A percentile compares a stretch with the other conserved stretches of the same genome.
Conservation (phyloP, 345 rosid species). For the Citrus mangshanensis region DNA sequence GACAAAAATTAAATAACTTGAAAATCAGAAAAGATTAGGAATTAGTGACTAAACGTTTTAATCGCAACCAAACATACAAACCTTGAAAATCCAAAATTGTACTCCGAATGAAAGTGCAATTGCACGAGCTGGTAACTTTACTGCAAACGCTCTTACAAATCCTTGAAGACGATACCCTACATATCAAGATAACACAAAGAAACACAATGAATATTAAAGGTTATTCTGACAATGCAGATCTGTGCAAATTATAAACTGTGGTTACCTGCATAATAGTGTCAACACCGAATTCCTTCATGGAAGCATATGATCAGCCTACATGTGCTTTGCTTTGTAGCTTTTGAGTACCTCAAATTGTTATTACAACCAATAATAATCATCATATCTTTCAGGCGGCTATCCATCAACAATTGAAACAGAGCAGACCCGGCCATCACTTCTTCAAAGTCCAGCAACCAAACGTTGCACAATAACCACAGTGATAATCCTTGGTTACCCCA, state of each 20-base stretch:
- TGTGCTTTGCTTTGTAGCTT: constrained; percentile 90
- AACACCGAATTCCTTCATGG: constrained; percentile 70
- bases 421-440: constrained; percentile 77
- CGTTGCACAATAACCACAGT: too few species aligned
- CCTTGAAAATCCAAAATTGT: constrained; percentile 98
- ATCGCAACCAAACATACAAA: background rate
- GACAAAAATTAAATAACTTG: too few species aligned
- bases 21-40: constrained; percentile 6
- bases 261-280: constrained; percentile 80
- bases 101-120: constrained; percentile 76
- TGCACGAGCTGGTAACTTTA: constrained; percentile 88
- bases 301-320: constrained; percentile 92
- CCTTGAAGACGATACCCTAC: constrained; percentile 83
- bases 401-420: constrained; percentile 99
- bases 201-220: constrained; percentile 10
- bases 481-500: too few species aligned
- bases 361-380: background rate
- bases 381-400: constrained; percentile 46
- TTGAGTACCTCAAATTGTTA: constrained; percentile 28
- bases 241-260: constrained; percentile 9
- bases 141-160: constrained; percentile 74
- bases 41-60: background rate
- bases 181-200: constrained; percentile 54
- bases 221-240: background rate
- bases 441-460: too few species aligned